Evolutionary conservation across 768 basidiomycete genomes (phyloP), one percentile per base, ranked within the genome.

Genomic region (Kwoniella sp.): DNA sequence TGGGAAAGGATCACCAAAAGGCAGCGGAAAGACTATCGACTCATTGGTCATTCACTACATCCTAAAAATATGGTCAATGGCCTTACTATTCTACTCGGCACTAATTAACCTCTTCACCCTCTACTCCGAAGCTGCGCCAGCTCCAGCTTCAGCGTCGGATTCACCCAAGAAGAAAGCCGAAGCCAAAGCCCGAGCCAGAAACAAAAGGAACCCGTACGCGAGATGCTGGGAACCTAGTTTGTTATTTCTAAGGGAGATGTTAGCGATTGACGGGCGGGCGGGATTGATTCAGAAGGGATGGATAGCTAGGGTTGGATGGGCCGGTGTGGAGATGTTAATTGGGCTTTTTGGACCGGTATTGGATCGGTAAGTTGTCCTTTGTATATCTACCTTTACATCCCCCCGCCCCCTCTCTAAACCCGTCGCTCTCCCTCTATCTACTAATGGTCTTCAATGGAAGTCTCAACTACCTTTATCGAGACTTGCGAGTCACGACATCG

Each of bases 331-430:
- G 62, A 37, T 66, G 44, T 13, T 70, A 3, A 27, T 75, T 1
- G 44, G 25, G 1, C 51, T 72, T 0, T 63, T 58, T 17, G 54
- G 58, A 6, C 61, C 63, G 1, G 33, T 68, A 1, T 53, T 72
- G n/a, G 73, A 75, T 54, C 33, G 73, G 73, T 74, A 37, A 44
- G 73, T 60, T 1, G 7, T 51, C 50, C 26, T 12, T n/a, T n/a
- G n/a, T n/a, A n/a, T 12, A 19, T 22, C 24, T 12, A 19, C 48
- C 47, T 56, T n/a, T n/a, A n/a, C n/a, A n/a, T n/a, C n/a, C n/a
- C n/a, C n/a, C n/a, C n/a, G n/a, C n/a, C n/a, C n/a, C n/a, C n/a
- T n/a, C n/a, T n/a, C n/a, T n/a, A n/a, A n/a, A n/a, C n/a, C n/a
- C n/a, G n/a, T n/a, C n/a, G n/a, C n/a, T n/a, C n/a, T n/a, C n/a